A percentile compares a stretch with the other conserved stretches of the same genome.
Evolutionary conservation across 768 basidiomycete species (phyloP).

Genomic region (Tephrocybe rancida): DNA sequence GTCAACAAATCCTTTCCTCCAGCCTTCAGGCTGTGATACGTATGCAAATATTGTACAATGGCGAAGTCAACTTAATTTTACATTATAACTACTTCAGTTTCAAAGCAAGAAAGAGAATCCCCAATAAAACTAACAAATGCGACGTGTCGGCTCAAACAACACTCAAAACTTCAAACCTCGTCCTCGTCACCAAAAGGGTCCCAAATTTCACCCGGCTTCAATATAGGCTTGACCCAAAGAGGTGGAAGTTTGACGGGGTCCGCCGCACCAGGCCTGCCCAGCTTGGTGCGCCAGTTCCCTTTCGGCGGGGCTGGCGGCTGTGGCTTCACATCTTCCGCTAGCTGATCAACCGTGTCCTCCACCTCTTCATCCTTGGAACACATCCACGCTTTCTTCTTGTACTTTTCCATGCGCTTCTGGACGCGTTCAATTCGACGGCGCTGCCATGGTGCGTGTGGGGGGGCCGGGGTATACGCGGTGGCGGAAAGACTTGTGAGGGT

Average conservation of each 20-base stretch:
- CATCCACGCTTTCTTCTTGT: constrained; percentile 34
- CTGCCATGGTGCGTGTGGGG: constrained; percentile 33
- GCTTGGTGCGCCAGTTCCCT: neutral
- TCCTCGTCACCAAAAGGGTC: constrained; percentile 33
- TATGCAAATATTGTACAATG: no score
- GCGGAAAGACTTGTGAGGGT: constrained; percentile 14
- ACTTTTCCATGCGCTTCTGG: constrained; percentile 33
- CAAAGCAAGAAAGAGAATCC: no score
- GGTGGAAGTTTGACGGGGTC: constrained; percentile 1
- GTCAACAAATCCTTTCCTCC: no score
- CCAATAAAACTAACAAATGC: neutral
- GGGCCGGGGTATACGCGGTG: constrained; percentile 27
- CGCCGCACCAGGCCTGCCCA: neutral
- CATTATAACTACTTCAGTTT: neutral
- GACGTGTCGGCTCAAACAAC: neutral
- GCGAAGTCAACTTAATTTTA: no score
- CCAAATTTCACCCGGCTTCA: constrained; percentile 23
- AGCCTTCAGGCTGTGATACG: no score
- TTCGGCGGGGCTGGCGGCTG: neutral
- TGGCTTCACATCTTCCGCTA: constrained; percentile 5
- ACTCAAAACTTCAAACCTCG: constrained; percentile 24
- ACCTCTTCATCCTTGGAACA: constrained; percentile 30
- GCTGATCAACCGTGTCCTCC: constrained; percentile 21
- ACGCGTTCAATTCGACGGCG: constrained; percentile 34
- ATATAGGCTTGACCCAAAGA: constrained; percentile 11